Base-by-base conservation (phyloP, 768 basidiomycete genomes). In the Lentinula edodes region DNA sequence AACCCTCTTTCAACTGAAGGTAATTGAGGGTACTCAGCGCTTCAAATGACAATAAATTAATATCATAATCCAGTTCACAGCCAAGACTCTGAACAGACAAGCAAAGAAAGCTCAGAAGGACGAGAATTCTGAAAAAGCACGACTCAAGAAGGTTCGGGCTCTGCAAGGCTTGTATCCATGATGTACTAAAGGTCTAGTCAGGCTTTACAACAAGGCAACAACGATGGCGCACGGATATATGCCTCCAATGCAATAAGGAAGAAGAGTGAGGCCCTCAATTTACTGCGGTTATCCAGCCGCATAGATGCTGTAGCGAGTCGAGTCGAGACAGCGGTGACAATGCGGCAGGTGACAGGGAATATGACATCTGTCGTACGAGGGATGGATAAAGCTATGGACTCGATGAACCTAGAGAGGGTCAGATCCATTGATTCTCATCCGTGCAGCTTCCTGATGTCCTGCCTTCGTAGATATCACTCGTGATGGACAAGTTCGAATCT, bases 361-460 rank as follows among this genome's bases (percentile, higher is more conserved):
- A 97, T 99, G 96, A 88, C 93, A 15, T 89, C 88, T 39, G 97
- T 98, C 2, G 97, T 99, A 50, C 88, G 87, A 68, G 95, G 95
- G 38, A 98, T 99, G 97, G 97, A 99, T 73, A 92, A 90, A 71
- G 97, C 97, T 4, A 98, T 99, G 97, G 91, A 97, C 67, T 90
- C 82, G 74, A 99, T 99, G 97, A 98, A 99, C 78, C 83, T 98
- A 61, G 97, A 99, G 68, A 83, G 89, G 72, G 96, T 97, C 69
- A 70, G 87, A 78, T 10, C 13, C 9, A 38, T 38, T 36, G 34
- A 48, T 41, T 52, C 23, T 43, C 20, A 34, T 34, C 51, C 41
- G 38, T 52, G 5, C 34, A 53, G 12, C 55, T 53, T 36, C 42
- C 55, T 52, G 35, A 16, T 38, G 12, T 16, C 45, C 28, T 6